Base-by-base conservation (phyloP, 2,329 filamentous ascomycete genomes). In the Colletotrichum tabaci region DNA sequence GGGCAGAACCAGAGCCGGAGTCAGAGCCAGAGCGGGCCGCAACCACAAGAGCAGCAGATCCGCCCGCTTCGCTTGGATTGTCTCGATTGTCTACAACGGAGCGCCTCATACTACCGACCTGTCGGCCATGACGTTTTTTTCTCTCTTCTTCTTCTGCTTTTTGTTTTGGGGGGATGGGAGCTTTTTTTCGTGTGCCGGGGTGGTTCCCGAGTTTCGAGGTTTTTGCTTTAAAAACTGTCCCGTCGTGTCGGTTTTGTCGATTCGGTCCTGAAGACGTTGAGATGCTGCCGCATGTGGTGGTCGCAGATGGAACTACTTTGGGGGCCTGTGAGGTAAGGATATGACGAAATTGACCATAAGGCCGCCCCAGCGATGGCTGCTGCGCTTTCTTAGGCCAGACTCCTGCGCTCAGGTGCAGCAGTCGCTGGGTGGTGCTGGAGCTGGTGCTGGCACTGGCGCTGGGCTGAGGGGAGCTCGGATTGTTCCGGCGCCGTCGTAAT, bases 31-130 rank as follows among this genome's bases (percentile, higher is more conserved):
- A 71, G 65, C 68, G 65, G 68, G 68, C 68, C 68, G 52, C 65
- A 63, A 60, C 68, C 46, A 40, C 68, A 52, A 63, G 65, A 26
- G 50, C 65, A 71, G 68, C 65, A 71, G 68, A 63, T 71, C 68
- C 68, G 58, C 68, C 58, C 68, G 58, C 47, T 66, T 71, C 68
- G 64, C 68, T 71, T 62, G 56, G 61, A 46, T 47, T 68, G 52
- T 58, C 64, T 71, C 57, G 23, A 63, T 23, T 49, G 46, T 47
- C 53, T 47, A 62, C 58, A 40, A 68, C 21, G 58, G 52, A 47
- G 68, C 65, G 65, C 18, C 58, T 71, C 68, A 68, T 71, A 58
- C 68, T 71, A 65, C 30, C 64, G 65, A 71, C 68, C 68, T 65
- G 64, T 58, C 65, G 68, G 68, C 68, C 68, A 68, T 71, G 58